A percentile compares a stretch with the other conserved stretches of the same genome.
Evolutionary conservation across 805 yeast genomes (phyloP).

Genomic region (Yarrowia sp.): DNA sequence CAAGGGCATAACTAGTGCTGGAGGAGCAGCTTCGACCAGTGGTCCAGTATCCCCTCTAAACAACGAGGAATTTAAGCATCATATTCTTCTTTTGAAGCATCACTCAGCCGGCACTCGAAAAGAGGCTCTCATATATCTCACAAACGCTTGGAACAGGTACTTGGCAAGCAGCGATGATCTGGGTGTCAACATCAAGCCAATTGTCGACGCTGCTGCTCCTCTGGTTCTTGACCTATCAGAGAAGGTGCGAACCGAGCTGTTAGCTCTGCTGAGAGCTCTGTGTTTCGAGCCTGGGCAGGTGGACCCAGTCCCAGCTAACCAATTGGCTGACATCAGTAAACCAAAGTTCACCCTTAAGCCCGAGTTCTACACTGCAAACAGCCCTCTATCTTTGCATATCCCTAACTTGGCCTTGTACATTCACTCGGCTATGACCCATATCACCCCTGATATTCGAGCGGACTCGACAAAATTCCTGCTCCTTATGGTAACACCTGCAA

Average conservation of each 20-base stretch:
- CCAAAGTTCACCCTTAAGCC: conserved; percentile 14
- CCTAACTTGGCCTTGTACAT: conserved; percentile 56
- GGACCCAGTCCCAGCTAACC: background rate
- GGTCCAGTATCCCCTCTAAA: conserved; percentile 14
- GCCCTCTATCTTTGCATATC: conserved; percentile 39
- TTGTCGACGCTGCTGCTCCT: conserved; percentile 57
- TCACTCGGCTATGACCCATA: conserved; percentile 92
- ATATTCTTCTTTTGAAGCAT: conserved; percentile 69
- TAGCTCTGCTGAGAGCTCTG: conserved; percentile 40
- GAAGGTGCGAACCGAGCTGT: conserved; percentile 60
- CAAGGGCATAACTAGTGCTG: background rate
- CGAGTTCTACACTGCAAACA: conserved; percentile 9
- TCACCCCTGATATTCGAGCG: conserved; percentile 67
- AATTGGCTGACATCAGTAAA: background rate
- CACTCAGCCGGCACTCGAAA: conserved; percentile 67
- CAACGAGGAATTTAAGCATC: conserved; percentile 44
- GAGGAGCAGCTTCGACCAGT: background rate
- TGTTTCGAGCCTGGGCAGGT: conserved; percentile 26
- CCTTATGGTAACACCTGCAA: conserved; percentile 8
- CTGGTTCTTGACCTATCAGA: conserved; percentile 63
- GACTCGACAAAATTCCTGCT: conserved; percentile 62
- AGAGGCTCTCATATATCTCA: conserved; percentile 59
- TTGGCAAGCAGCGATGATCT: conserved; percentile 50
- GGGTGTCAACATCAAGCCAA: conserved; percentile 53
- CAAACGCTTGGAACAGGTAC: conserved; percentile 12